phyloP scores from a whole-genome alignment of 768 basidiomycete genomes.

The Phanerochaete sordida region DNA sequence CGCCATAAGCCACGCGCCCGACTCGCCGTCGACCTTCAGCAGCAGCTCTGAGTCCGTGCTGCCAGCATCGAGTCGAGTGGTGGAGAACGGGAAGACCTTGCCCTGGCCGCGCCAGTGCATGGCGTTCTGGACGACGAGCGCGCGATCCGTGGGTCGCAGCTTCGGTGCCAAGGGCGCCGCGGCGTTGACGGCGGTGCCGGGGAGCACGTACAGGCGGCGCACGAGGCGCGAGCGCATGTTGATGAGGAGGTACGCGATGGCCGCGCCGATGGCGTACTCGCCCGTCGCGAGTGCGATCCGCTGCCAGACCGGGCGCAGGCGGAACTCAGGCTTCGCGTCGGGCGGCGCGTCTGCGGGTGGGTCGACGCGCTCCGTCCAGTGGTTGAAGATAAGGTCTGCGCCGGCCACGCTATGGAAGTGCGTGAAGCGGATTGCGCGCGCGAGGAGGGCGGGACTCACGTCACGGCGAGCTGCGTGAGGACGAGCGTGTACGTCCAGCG shows the following conservation, averaged over 20 bases:
- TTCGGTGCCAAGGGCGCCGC: neutral
- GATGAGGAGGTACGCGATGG: conserved; percentile 17
- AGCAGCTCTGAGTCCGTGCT: conserved; percentile 15
- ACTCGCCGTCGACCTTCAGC: conserved; percentile 12
- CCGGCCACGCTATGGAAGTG: conserved; percentile 10
- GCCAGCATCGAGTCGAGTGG: conserved; percentile 13
- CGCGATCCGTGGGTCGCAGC: neutral
- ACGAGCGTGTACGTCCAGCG: conserved; percentile 23
- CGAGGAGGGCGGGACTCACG: conserved; percentile 15
- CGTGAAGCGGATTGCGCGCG: neutral
- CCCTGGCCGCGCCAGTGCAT: conserved; percentile 17
- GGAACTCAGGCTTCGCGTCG: conserved; percentile 10
- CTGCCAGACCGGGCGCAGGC: conserved; percentile 22
- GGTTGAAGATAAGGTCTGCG: conserved; percentile 20
- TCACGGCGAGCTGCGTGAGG: conserved; percentile 17
- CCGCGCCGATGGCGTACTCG: conserved; percentile 16
- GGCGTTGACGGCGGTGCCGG: neutral
- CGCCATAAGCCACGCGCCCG: conserved; percentile 15
- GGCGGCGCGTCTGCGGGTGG: neutral
- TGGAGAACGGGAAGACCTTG: conserved; percentile 13
- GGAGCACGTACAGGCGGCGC: conserved; percentile 19
- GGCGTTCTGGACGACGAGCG: conserved; percentile 19
- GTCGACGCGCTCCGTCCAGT: conserved; percentile 19
- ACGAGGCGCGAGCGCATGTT: conserved; percentile 21
- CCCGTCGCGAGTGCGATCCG: conserved; percentile 7